Conservation (phyloP, 495 filamentous ascomycete genomes). For the Letharia columbiana region DNA sequence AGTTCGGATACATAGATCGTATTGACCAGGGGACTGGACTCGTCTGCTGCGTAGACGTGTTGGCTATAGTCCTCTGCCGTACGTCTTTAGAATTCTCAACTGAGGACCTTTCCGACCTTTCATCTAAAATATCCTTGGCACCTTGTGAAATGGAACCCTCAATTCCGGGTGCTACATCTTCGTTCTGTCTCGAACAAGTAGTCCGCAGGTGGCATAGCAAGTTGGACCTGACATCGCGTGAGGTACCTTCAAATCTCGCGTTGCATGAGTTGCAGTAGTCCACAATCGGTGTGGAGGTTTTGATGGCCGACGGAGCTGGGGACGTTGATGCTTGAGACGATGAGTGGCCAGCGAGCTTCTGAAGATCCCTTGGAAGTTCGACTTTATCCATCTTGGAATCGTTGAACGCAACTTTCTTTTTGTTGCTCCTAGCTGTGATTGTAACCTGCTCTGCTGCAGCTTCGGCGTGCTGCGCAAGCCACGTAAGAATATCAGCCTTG, state of each 20-base stretch:
- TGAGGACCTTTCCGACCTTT: not conserved
- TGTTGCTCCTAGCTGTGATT: not conserved
- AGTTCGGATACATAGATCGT: not conserved
- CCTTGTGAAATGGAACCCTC: not conserved
- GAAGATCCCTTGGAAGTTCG: not conserved
- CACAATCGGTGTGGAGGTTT: not conserved
- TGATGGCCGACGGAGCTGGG: not conserved
- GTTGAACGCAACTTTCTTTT: not conserved
- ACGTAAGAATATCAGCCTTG: not conserved
- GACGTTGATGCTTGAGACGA: not conserved
- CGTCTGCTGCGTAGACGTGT: not conserved
- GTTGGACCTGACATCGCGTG: not conserved
- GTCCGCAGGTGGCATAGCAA: not conserved
- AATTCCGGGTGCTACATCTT: not conserved
- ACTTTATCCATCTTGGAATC: not conserved
- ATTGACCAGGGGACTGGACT: not conserved
- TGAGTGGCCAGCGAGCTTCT: not conserved
- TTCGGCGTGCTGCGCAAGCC: slow-evolving; percentile 6
- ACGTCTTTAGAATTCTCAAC: not conserved
- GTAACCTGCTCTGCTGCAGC: not conserved
- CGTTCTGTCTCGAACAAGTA: not conserved
- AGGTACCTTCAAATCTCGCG: not conserved
- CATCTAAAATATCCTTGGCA: not conserved
- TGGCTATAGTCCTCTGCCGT: not conserved
- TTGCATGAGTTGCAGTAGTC: not conserved